These are phyloP conservation scores for Wickerhamomyces strasburgensis DNA, from an alignment of 805 yeast genomes.

Conservation along the genomic window DNA sequence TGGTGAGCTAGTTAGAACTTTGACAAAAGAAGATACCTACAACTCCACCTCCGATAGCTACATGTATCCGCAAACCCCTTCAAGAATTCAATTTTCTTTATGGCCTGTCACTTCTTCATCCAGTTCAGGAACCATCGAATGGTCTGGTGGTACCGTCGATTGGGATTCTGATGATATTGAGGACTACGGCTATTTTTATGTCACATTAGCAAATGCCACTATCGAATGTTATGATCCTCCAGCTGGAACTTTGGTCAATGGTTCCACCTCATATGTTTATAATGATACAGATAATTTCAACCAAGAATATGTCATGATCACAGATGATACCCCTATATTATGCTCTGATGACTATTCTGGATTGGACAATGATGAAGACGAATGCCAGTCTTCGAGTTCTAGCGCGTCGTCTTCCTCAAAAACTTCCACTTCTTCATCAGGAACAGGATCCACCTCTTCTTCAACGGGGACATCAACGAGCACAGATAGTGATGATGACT, in stretches of 20 bases:
- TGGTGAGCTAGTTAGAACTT: conserved; percentile 61
- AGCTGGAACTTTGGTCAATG: conserved; percentile 37
- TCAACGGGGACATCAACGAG: conserved; percentile 6
- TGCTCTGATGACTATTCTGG: conserved; percentile 65
- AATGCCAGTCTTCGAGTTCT: conserved; percentile 13
- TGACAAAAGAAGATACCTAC: conserved; percentile 54
- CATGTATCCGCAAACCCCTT: conserved; percentile 68
- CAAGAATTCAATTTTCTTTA: conserved; percentile 64
- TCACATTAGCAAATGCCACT: conserved; percentile 52
- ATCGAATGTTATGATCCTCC: conserved; percentile 77
- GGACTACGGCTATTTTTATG: conserved; percentile 78
- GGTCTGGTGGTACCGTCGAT: conserved; percentile 86
- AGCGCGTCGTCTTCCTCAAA: conserved; percentile 15
- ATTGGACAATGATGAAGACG: conserved; percentile 43
- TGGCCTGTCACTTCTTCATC: conserved; percentile 73
- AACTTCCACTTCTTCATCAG: conserved; percentile 12
- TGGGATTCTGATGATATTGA: conserved; percentile 76
- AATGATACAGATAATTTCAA: conserved; percentile 43
- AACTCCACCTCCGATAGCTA: conserved; percentile 56
- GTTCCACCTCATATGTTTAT: conserved; percentile 49
- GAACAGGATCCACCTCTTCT: conserved; percentile 7
- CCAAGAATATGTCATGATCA: conserved; percentile 50
- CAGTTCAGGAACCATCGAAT: conserved; percentile 61
- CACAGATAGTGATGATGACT: not conserved
- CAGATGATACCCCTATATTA: conserved; percentile 57